Percentiles rank a stretch among this genome's conserved stretches.
phyloP scores from a whole-genome alignment of 257 asterid genomes.

The Fraxinus anomala region DNA sequence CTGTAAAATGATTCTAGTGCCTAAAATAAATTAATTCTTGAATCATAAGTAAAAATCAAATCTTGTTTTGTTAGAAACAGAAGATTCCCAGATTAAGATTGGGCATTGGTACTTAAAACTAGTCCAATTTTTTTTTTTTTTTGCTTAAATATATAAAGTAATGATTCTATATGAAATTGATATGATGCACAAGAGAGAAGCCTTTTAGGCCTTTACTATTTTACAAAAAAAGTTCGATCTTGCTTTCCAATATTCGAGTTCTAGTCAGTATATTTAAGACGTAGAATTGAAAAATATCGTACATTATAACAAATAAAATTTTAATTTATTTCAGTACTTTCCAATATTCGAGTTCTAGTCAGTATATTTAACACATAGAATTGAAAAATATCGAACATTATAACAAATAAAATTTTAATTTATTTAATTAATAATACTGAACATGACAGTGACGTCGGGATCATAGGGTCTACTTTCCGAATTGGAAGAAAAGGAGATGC shows the following conservation, averaged over 20 bases:
- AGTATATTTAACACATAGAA: not conserved
- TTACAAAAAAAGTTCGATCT: not conserved
- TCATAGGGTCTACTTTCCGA: not conserved
- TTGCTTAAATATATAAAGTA: not conserved
- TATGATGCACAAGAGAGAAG: not conserved
- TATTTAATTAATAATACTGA: not conserved
- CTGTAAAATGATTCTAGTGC: not conserved
- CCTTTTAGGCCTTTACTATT: not conserved
- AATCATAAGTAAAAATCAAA: not conserved
- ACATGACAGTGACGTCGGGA: not conserved
- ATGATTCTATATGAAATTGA: not conserved
- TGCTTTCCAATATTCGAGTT: not conserved
- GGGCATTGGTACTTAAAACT: not conserved
- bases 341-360: not conserved
- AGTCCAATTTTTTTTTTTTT: not conserved
- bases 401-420: not conserved
- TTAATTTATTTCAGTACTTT: not conserved
- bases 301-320: not conserved
- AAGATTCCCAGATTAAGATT: not conserved
- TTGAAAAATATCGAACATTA: too few relatives aligned
- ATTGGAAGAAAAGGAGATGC: not conserved
- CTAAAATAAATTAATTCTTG: not conserved
- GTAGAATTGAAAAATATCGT: too few relatives aligned
- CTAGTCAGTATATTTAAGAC: not conserved
- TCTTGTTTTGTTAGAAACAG: not conserved